Evolutionary conservation across 1,139 yeast genomes (phyloP).

Genomic region (Taphrina betulina): DNA sequence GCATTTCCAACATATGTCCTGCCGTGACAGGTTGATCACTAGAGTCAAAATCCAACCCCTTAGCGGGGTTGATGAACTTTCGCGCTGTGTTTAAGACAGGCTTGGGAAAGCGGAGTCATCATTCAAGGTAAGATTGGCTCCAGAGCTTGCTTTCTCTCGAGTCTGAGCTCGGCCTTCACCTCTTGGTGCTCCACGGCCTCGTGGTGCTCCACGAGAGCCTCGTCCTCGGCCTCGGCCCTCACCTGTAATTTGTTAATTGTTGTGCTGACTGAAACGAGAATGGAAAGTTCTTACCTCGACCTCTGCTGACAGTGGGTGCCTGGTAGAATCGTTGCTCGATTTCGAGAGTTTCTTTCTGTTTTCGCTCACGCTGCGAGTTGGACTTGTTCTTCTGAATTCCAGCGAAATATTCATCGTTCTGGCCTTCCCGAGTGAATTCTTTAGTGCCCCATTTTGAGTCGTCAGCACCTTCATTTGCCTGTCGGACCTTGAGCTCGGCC

Average conservation of each 20-base stretch:
- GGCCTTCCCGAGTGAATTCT: conserved; percentile 40
- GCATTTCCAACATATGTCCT: too few relatives aligned
- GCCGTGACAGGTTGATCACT: too few relatives aligned
- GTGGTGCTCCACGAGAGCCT: conserved; percentile 43
- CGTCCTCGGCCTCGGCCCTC: conserved; percentile 32
- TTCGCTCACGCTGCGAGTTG: conserved; percentile 51
- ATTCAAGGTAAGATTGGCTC: conserved; percentile 36
- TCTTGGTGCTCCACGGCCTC: conserved; percentile 42
- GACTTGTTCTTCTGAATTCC: conserved; percentile 53
- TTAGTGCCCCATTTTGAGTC: conserved; percentile 50
- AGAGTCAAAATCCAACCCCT: too few relatives aligned
- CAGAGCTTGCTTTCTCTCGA: conserved; percentile 26
- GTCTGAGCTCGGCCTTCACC: conserved; percentile 41
- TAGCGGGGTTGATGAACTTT: too few relatives aligned
- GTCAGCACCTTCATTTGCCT: conserved; percentile 62
- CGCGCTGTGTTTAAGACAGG: conserved; percentile 15
- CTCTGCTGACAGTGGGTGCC: conserved; percentile 29
- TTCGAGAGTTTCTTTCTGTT: conserved; percentile 66
- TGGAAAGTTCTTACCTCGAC: conserved; percentile 21
- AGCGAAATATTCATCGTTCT: conserved; percentile 50
- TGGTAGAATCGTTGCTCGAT: conserved; percentile 58
- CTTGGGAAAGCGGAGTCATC: conserved; percentile 31
- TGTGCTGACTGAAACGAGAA: too few relatives aligned
- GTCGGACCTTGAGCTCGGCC: conserved; percentile 49
- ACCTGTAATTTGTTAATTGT: conserved; percentile 1